Evolutionary conservation across 441 rosid genomes (phyloP).

Genomic region (Croton laevigatus): DNA sequence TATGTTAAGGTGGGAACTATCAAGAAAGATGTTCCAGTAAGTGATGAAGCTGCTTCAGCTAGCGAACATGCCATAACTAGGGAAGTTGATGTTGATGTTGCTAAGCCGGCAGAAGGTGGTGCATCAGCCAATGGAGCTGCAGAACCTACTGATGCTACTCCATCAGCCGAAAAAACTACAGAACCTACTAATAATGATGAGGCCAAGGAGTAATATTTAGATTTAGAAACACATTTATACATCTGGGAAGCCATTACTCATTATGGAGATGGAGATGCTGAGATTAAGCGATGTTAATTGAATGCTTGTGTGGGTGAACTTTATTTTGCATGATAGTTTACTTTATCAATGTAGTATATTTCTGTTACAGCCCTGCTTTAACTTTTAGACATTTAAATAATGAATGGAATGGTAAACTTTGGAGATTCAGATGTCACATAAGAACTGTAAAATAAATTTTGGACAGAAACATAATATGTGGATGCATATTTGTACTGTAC

Average conservation of each 20-base stretch:
- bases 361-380: slow-evolving; percentile 2
- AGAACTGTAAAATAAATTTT: neutral
- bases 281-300: slow-evolving; percentile 3
- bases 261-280: neutral
- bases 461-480: too few relatives aligned
- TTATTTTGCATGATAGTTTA: slow-evolving; percentile 10
- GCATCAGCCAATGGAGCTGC: slow-evolving; percentile 28
- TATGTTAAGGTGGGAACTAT: slow-evolving; percentile 79
- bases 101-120: slow-evolving; percentile 44
- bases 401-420: slow-evolving; percentile 15
- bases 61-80: slow-evolving; percentile 40
- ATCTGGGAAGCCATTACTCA: neutral
- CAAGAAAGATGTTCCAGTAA: slow-evolving; percentile 37
- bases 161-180: slow-evolving; percentile 23
- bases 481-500: too few relatives aligned
- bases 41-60: slow-evolving; percentile 47
- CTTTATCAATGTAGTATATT: slow-evolving; percentile 14
- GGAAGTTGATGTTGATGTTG: slow-evolving; percentile 40
- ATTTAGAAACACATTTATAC: neutral
- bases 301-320: slow-evolving; percentile 12
- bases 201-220: slow-evolving; percentile 31
- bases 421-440: slow-evolving; percentile 8
- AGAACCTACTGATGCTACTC: slow-evolving; percentile 25
- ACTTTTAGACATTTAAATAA: neutral
- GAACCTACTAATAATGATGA: slow-evolving; percentile 29